Base-by-base conservation (phyloP, 1,284 basidiomycete genomes). In the Heterobasidion occidentale region DNA sequence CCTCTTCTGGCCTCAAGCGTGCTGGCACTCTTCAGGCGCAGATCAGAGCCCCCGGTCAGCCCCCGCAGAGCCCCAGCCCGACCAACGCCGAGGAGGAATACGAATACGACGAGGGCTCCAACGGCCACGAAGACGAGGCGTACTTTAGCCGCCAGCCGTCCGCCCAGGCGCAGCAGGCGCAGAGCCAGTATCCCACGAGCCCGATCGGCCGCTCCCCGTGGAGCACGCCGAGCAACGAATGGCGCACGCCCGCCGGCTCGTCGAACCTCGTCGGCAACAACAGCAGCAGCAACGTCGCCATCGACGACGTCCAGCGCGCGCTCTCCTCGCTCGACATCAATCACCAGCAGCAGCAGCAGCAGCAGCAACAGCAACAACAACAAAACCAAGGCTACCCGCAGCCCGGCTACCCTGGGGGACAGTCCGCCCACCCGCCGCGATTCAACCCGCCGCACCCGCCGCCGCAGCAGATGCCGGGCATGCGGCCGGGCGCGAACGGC, bases 231-330 rank as follows among this genome's bases (percentile, higher is more conserved):
- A 76, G 62, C 51, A 63, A 63, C 38, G 87, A 88, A 57, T 90
- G 88, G 88, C 79, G 84, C 57, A 63, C 75, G 27, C 71, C 77
- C 7, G 71, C 73, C 46, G 68, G 69, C 6, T 47, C 45, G 20
- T 34, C 27, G 12, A 48, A 2, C 19, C 20, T 38, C 12, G 33
- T 36, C 44, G 64, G 63, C 27, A 45, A 46, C 44, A 58, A 51
- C 52, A 67, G 67, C 59, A 64, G 62, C 47, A 65, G 69, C 49
- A 77, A 71, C 59, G 60, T 67, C 33, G 74, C 73, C 46, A 79
- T 90, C 55, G 89, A 91, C 63, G 89, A 92, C 57, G 84, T 91
- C 19, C 80, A 86, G 62, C 81, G 83, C 48, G 88, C 86, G 12
- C 72, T 90, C 35, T 84, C 85, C 11, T 70, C 78, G 19, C 74